phyloP scores from a whole-genome alignment of 805 yeast species.

The Ogataea naganishii region DNA sequence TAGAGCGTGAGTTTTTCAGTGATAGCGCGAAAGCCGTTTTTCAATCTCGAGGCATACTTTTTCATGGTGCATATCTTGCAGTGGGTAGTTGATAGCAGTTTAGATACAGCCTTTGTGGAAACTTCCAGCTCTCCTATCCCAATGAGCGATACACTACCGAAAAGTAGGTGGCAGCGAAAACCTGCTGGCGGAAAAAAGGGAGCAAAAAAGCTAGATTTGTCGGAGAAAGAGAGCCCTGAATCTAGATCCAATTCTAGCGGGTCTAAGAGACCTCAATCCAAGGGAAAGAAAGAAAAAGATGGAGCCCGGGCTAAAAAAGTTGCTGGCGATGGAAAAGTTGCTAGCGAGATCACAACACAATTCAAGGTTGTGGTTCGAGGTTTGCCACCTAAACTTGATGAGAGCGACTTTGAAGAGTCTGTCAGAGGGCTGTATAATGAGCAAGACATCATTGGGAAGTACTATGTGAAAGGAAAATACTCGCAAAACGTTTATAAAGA shows the following conservation, averaged over 20 bases:
- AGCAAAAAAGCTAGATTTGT: constrained; percentile 2
- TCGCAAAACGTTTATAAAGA: constrained; percentile 28
- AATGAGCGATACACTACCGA: constrained; percentile 1
- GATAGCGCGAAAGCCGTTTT: too few species aligned
- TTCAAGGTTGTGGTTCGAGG: constrained; percentile 29
- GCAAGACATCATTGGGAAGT: constrained; percentile 11
- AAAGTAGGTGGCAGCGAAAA: background rate
- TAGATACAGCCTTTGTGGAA: too few species aligned
- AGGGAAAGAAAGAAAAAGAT: constrained; percentile 1
- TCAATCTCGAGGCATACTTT: too few species aligned
- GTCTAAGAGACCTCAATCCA: background rate
- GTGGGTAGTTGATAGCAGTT: too few species aligned
- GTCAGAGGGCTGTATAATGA: constrained; percentile 9
- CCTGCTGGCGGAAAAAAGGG: constrained; percentile 1
- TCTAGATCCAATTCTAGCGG: too few species aligned
- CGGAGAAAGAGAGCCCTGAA: too few species aligned
- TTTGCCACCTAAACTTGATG: constrained; percentile 32
- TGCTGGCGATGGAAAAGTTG: background rate
- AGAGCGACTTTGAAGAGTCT: constrained; percentile 19
- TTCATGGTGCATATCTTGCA: too few species aligned
- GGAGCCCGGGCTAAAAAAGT: background rate
- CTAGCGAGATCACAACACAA: constrained; percentile 6
- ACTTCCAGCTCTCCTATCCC: too few species aligned
- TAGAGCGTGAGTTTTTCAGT: too few species aligned
- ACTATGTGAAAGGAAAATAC: constrained; percentile 34